These are phyloP conservation scores for Didymellaceae sp. DNA, from an alignment of 2,329 filamentous ascomycete species.

Conservation along the genomic window DNA sequence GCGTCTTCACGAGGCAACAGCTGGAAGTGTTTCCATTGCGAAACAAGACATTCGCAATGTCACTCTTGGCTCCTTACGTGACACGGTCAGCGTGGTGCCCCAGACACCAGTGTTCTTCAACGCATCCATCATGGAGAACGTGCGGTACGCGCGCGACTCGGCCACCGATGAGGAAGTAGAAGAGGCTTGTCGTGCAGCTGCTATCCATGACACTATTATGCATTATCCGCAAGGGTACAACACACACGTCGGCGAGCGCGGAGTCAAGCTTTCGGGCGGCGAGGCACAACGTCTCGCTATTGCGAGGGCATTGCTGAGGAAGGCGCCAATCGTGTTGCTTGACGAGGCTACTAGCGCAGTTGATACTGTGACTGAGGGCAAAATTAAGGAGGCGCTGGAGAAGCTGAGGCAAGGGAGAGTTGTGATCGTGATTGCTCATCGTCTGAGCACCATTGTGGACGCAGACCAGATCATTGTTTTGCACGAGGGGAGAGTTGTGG, in stretches of 20 bases:
- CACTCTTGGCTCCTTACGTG: slow-evolving; percentile 61
- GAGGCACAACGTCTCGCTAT: slow-evolving; percentile 84
- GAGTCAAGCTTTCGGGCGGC: slow-evolving; percentile 61
- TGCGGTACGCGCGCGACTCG: slow-evolving; percentile 7
- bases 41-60: slow-evolving; percentile 64
- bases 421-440: slow-evolving; percentile 52
- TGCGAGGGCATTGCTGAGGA: slow-evolving; percentile 34
- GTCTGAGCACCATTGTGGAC: slow-evolving; percentile 48
- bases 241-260: slow-evolving; percentile 87
- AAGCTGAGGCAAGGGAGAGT: slow-evolving; percentile 30
- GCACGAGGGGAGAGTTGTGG: slow-evolving; percentile 46
- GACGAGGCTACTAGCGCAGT: slow-evolving; percentile 12
- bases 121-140: slow-evolving; percentile 61
- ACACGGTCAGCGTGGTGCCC: slow-evolving; percentile 66
- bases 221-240: slow-evolving; percentile 73
- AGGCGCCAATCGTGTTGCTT: slow-evolving; percentile 18
- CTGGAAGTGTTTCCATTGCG: slow-evolving; percentile 61
- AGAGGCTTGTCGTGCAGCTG: slow-evolving; percentile 8
- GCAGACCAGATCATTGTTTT: slow-evolving; percentile 52
- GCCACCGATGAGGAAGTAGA: slow-evolving; percentile 4
- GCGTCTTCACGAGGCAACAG: slow-evolving; percentile 62
- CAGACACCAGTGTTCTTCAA: slow-evolving; percentile 69
- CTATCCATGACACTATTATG: slow-evolving; percentile 77
- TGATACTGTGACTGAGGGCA: slow-evolving; percentile 3
- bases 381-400: slow-evolving; percentile 40